Evolutionary conservation across 768 basidiomycete species (phyloP).

Genomic region (Wakefieldia striispora): DNA sequence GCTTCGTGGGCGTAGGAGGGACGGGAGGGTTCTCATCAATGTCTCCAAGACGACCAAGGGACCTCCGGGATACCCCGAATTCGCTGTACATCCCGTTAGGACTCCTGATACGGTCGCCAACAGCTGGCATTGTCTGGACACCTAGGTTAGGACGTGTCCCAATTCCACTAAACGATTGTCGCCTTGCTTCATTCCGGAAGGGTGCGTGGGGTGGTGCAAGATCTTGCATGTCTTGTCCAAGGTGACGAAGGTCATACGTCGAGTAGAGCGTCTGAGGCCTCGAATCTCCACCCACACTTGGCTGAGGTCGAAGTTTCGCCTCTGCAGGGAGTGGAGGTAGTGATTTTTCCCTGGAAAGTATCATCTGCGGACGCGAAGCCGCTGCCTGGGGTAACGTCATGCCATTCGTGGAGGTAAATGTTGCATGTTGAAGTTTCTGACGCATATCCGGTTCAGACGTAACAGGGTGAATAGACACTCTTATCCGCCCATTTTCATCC

Average conservation of each 20-base stretch:
- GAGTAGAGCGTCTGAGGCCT: slow-evolving; percentile 68
- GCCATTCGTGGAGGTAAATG: slow-evolving; percentile 32
- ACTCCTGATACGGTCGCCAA: slow-evolving; percentile 32
- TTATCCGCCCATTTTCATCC: slow-evolving; percentile 35
- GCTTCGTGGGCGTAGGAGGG: slow-evolving; percentile 47
- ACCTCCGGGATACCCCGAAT: slow-evolving; percentile 66
- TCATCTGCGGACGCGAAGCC: slow-evolving; percentile 11
- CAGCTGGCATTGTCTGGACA: slow-evolving; percentile 49
- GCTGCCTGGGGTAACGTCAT: slow-evolving; percentile 29
- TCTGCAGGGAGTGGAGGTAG: slow-evolving; percentile 73
- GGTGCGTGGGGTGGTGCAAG: slow-evolving; percentile 63
- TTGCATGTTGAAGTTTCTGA: slow-evolving; percentile 38
- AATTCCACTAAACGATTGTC: slow-evolving; percentile 77
- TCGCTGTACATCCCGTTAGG: slow-evolving; percentile 58
- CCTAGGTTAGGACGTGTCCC: slow-evolving; percentile 54
- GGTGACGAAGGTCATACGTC: slow-evolving; percentile 54
- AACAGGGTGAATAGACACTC: slow-evolving; percentile 47
- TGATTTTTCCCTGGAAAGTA: slow-evolving; percentile 62
- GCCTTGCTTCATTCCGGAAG: slow-evolving; percentile 59
- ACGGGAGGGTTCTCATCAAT: slow-evolving; percentile 27
- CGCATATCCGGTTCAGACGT: slow-evolving; percentile 66
- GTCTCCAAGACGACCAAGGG: slow-evolving; percentile 42
- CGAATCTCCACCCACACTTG: slow-evolving; percentile 35
- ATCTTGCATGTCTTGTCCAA: slow-evolving; percentile 42
- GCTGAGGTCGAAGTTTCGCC: slow-evolving; percentile 41